phyloP scores from a whole-genome alignment of 306 rosid genomes.

The Neltuma alba region DNA sequence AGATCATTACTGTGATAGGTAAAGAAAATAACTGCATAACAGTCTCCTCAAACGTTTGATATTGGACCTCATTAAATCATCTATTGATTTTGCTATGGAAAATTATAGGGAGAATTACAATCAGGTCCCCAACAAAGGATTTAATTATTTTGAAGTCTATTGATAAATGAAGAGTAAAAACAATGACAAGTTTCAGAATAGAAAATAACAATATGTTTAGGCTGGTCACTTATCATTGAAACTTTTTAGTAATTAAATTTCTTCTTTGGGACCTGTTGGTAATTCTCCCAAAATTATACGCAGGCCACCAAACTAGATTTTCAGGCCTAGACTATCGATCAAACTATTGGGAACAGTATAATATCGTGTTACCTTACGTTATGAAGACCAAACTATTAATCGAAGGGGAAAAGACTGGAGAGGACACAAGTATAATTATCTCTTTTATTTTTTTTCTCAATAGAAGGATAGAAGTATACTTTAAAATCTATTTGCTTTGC shows the following conservation, averaged over 20 bases:
- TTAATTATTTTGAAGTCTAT: no score
- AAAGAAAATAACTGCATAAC: neutral
- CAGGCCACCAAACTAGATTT: neutral
- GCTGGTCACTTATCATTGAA: no score
- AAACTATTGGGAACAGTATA: neutral
- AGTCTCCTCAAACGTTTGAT: constrained; percentile 7
- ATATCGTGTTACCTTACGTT: neutral
- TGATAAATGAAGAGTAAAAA: no score
- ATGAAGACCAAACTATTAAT: neutral
- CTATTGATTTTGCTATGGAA: constrained; percentile 16
- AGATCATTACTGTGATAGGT: constrained; percentile 22
- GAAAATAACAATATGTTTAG: no score
- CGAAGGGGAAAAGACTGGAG: neutral
- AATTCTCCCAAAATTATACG: neutral
- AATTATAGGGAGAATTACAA: no score
- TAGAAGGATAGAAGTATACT: neutral
- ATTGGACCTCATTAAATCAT: neutral
- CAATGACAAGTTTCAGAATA: no score
- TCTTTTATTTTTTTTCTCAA: neutral
- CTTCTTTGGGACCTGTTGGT: no score
- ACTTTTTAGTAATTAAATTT: no score
- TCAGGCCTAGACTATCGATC: neutral
- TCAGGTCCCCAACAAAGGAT: no score
- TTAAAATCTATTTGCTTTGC: neutral
- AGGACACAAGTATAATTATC: neutral